Base-by-base conservation (phyloP, 352 stramenopile species). In the Phytophthora sansomeana region DNA sequence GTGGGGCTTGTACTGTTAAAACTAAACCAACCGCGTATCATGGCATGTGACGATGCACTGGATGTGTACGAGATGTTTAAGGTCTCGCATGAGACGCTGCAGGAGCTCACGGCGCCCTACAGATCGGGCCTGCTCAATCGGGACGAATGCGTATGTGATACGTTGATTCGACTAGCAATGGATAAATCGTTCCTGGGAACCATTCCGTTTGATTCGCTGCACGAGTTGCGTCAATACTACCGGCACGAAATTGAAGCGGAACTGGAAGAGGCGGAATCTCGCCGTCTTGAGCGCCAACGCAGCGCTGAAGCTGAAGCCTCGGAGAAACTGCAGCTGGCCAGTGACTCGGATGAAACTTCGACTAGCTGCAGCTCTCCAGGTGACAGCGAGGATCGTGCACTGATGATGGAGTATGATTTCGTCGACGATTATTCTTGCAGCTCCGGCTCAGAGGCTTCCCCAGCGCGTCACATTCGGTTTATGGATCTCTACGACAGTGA, bases 61-160 rank as follows among this genome's bases (percentile, higher is more conserved):
- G 89, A 94, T 42, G 87, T 95, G 52, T 93, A 94, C 62, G 86
- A 91, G 72, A 83, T 92, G 80, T 89, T 93, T 43, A 90, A 91
- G 54, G 77, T 94, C 43, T 85, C 81, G 24, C 75, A 90, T 57
- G 75, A 91, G 21, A 81, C 72, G 32, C 67, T 96, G 32, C 66
- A 69, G 52, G 54, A 82, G 28, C 57, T 93, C 39, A 92, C 81
- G 41, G 69, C 78, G 29, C 84, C 87, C 21, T 77, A 90, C 39
- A 74, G 82, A 4, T 62, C 76, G 30, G 80, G 83, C 3, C 39
- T 91, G 4, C 50, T 94, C 3, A 89, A 92, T 35, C 81, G 85
- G n/a, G 87, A 96, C 62, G 83, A 93, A 38, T 93, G 85, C 39
- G 79, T 93, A 17, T 93, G 85, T 63, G 87, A 96, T 65, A 96